Conservation (phyloP, 768 basidiomycete species). For the Hygrocybe punicea region DNA sequence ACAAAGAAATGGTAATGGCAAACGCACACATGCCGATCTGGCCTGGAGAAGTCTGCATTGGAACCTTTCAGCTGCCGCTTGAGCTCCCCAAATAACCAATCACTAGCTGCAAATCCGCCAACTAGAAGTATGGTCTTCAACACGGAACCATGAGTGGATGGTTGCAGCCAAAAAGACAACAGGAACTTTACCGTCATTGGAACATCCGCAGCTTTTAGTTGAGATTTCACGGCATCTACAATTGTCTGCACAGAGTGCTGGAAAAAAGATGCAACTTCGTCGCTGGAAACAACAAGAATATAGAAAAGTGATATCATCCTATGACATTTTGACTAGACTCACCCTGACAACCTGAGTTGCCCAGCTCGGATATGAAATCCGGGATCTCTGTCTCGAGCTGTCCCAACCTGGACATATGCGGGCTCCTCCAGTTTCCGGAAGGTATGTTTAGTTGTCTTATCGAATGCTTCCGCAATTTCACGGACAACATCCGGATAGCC, state of each 20-base stretch:
- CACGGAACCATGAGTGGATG: neutral
- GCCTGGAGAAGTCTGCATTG: conserved; percentile 38
- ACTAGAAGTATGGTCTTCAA: conserved; percentile 46
- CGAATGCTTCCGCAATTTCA: conserved; percentile 38
- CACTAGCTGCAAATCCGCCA: conserved; percentile 52
- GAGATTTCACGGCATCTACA: conserved; percentile 29
- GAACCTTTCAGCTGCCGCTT: conserved; percentile 33
- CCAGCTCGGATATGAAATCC: conserved; percentile 37
- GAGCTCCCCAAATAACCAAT: conserved; percentile 47
- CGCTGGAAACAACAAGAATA: conserved; percentile 16
- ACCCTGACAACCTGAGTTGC: conserved; percentile 37
- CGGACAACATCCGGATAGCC: conserved; percentile 30
- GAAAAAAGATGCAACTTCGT: conserved; percentile 38
- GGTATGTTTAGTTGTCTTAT: conserved; percentile 39
- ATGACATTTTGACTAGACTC: neutral
- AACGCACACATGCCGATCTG: conserved; percentile 46
- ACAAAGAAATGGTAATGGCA: neutral
- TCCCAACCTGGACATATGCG: conserved; percentile 42
- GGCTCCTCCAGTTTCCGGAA: conserved; percentile 37
- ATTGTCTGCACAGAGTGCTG: conserved; percentile 38
- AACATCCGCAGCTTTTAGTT: conserved; percentile 24
- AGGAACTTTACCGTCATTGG: conserved; percentile 29
- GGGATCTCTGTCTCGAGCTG: conserved; percentile 36
- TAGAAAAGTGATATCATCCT: neutral
- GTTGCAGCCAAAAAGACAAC: neutral